A percentile compares a stretch with the other conserved stretches of the same genome.
These are phyloP conservation scores for Citrus mangshanensis DNA, from an alignment of 345 rosid species.

Conservation along the genomic window DNA sequence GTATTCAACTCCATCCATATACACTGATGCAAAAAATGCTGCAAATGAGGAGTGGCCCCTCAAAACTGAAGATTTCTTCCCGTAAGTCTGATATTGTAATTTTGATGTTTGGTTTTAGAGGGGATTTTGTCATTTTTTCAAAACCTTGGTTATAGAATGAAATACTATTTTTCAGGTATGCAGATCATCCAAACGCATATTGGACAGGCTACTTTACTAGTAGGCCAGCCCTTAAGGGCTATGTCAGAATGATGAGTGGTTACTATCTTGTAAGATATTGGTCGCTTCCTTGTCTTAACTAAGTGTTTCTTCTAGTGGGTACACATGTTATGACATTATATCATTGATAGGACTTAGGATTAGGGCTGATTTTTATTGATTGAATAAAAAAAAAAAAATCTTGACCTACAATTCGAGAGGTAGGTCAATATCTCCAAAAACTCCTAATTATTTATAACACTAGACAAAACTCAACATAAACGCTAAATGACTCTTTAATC, in stretches of 20 bases:
- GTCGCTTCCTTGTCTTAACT: background rate
- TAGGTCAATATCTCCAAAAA: no score
- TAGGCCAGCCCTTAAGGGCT: conserved; percentile 81
- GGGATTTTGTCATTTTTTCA: background rate
- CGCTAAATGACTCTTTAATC: no score
- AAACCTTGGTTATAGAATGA: conserved; percentile 4
- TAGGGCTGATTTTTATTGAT: no score
- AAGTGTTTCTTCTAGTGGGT: background rate
- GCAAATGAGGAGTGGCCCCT: conserved; percentile 83
- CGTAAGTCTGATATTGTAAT: conserved; percentile 51
- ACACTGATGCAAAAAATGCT: conserved; percentile 81
- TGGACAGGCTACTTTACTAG: conserved; percentile 99
- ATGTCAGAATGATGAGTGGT: conserved; percentile 75
- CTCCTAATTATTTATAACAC: no score
- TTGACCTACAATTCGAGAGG: no score
- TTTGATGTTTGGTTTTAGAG: background rate
- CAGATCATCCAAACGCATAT: conserved; percentile 85
- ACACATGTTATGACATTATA: background rate
- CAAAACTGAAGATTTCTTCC: conserved; percentile 87
- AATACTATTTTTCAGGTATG: conserved; percentile 52
- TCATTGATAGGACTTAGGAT: background rate
- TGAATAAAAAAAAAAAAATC: no score
- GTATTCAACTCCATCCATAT: conserved; percentile 85
- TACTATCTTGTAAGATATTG: conserved; percentile 67
- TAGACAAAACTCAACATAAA: no score